phyloP scores from a whole-genome alignment of 176 grass and related monocot species.

The Pontederia paniculata region DNA sequence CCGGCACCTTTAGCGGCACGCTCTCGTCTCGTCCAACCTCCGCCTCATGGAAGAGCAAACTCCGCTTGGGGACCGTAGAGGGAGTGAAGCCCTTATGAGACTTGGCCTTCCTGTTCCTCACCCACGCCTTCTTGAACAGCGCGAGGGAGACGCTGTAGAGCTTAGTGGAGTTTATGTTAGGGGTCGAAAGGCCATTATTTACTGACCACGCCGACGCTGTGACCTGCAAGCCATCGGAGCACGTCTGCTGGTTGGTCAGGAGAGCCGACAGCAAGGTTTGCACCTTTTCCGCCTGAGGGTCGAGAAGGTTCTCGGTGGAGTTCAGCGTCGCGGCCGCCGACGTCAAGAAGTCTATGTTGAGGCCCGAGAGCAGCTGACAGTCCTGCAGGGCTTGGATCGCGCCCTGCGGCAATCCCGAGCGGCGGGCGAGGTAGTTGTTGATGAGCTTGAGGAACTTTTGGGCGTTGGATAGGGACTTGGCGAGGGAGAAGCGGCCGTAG shows the following conservation, averaged over 20 bases:
- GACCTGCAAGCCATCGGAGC: slow-evolving; percentile 46
- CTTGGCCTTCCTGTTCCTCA: slow-evolving; percentile 28
- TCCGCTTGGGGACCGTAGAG: slow-evolving; percentile 15
- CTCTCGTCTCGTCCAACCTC: slow-evolving; percentile 14
- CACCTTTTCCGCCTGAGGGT: slow-evolving; percentile 51
- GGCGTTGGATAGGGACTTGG: slow-evolving; percentile 56
- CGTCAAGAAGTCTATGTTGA: slow-evolving; percentile 72
- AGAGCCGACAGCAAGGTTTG: slow-evolving; percentile 77
- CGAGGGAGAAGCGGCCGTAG: slow-evolving; percentile 60
- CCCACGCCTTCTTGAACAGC: slow-evolving; percentile 80
- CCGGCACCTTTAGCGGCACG: slow-evolving; percentile 31
- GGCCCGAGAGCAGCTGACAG: slow-evolving; percentile 56
- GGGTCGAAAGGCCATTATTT: slow-evolving; percentile 37
- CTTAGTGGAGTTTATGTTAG: slow-evolving; percentile 48
- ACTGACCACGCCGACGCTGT: slow-evolving; percentile 67
- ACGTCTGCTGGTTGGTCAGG: slow-evolving; percentile 90
- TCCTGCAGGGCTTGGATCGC: slow-evolving; percentile 49
- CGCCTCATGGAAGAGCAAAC: slow-evolving; percentile 26
- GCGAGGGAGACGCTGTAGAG: slow-evolving; percentile 71
- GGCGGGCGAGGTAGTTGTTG: slow-evolving; percentile 33
- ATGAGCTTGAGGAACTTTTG: slow-evolving; percentile 37
- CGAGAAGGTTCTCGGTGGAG: slow-evolving; percentile 34
- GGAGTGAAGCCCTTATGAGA: slow-evolving; percentile 19
- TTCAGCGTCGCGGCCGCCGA: slow-evolving; percentile 31
- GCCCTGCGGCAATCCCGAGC: slow-evolving; percentile 25